Conservation (phyloP, 202 grass and related monocot species). For the Bolboschoenoplectus hybrid region DNA sequence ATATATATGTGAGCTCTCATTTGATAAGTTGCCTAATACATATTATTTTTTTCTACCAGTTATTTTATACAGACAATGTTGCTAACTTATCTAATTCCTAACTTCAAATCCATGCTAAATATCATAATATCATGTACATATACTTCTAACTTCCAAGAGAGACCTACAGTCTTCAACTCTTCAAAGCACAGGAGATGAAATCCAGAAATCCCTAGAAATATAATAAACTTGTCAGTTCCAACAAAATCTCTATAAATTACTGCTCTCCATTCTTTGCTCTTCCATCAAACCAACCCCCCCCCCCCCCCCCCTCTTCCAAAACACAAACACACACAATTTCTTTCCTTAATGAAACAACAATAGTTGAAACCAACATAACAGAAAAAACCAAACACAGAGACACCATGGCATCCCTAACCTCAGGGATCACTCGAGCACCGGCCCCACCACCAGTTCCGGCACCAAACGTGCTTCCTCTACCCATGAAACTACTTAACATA, state of each 20-base stretch:
- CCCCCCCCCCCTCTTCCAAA: not conserved
- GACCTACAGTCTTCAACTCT: not conserved
- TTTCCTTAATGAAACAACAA: not conserved
- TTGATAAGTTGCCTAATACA: too few species aligned
- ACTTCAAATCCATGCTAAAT: not conserved
- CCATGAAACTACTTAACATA: conserved; percentile 77
- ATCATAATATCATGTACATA: not conserved
- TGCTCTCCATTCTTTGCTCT: not conserved
- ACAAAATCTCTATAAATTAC: conserved; percentile 7
- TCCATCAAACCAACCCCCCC: not conserved
- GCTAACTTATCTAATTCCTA: not conserved
- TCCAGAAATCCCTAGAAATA: not conserved
- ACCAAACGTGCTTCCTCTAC: conserved; percentile 69
- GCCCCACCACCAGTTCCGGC: conserved; percentile 41
- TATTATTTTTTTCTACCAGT: too few species aligned
- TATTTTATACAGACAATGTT: not conserved
- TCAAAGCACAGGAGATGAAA: conserved; percentile 3
- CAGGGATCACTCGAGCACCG: not conserved
- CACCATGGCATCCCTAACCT: not conserved
- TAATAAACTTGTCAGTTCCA: not conserved
- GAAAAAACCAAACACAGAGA: not conserved
- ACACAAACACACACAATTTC: not conserved
- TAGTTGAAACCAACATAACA: not conserved
- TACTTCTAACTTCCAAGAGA: not conserved
- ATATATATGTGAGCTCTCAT: too few species aligned